Evolutionary conservation across 2,329 filamentous ascomycete genomes (phyloP).

Genomic region (Aspergillus glaucus): DNA sequence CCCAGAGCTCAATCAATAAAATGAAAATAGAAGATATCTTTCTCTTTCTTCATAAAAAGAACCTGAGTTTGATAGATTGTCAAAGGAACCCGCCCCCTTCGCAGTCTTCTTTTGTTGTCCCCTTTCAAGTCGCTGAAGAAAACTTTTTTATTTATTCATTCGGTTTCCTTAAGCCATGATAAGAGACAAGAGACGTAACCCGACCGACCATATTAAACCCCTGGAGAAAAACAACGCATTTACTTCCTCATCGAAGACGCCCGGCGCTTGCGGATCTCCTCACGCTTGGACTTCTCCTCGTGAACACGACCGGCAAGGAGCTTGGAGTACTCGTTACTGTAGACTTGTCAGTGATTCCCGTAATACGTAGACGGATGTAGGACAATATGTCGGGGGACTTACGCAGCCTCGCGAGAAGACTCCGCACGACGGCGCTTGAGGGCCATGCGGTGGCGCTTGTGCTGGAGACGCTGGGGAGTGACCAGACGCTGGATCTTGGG

Average conservation of each 20-base stretch:
- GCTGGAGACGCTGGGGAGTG: constrained; percentile 98
- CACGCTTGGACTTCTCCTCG: constrained; percentile 92
- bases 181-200: constrained; percentile 27
- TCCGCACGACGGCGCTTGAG: constrained; percentile 98
- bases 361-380: background rate
- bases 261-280: constrained; percentile 91
- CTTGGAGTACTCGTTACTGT: constrained; percentile 91
- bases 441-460: constrained; percentile 97
- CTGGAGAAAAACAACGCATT: constrained; percentile 36
- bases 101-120: background rate
- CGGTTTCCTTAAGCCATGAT: background rate
- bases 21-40: constrained; percentile 8
- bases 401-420: constrained; percentile 97
- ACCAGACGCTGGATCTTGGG: constrained; percentile 99
- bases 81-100: background rate
- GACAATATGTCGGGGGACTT: constrained; percentile 49
- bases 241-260: constrained; percentile 92
- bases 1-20: constrained; percentile 1
- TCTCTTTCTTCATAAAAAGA: constrained; percentile 2
- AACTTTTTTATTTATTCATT: constrained; percentile 21
- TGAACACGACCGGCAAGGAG: constrained; percentile 93
- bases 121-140: constrained; percentile 8
- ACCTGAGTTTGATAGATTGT: background rate
- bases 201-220: constrained; percentile 27
- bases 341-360: constrained; percentile 14